Conservation (phyloP, 2,329 filamentous ascomycete genomes). For the Corinectria fuckeliana region DNA sequence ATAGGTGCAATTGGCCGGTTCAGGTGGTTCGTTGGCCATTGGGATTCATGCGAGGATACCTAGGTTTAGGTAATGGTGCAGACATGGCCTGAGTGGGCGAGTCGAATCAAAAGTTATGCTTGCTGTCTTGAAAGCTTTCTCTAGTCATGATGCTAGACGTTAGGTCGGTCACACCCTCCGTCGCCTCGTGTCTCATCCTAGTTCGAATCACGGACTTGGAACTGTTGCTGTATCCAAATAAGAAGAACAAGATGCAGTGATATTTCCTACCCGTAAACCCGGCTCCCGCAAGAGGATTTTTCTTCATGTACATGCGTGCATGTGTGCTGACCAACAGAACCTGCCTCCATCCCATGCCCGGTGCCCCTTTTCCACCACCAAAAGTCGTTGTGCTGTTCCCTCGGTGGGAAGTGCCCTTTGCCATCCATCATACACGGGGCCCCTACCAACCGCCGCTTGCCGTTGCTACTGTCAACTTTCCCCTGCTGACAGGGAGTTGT, state of each 20-base stretch:
- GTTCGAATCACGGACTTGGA: background rate
- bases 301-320: conserved; percentile 36
- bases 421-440: conserved; percentile 31
- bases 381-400: conserved; percentile 3
- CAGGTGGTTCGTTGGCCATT: background rate
- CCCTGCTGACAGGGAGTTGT: background rate
- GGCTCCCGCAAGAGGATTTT: conserved; percentile 35
- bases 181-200: background rate
- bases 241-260: conserved; percentile 33
- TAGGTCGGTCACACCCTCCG: no score
- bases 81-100: background rate
- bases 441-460: conserved; percentile 1
- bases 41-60: background rate
- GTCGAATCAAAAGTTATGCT: background rate
- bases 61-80: background rate
- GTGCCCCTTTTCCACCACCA: background rate
- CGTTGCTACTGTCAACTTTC: background rate
- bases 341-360: conserved; percentile 18
- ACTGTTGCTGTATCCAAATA: conserved; percentile 14
- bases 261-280: conserved; percentile 39
- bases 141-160: background rate
- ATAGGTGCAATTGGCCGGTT: no score
- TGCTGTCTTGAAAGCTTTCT: background rate
- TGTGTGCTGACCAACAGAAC: conserved; percentile 31
- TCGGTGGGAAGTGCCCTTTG: conserved; percentile 9